Evolutionary conservation across 2,329 filamentous ascomycete genomes (phyloP).

Genomic region (Sphaerulina vaccinii): DNA sequence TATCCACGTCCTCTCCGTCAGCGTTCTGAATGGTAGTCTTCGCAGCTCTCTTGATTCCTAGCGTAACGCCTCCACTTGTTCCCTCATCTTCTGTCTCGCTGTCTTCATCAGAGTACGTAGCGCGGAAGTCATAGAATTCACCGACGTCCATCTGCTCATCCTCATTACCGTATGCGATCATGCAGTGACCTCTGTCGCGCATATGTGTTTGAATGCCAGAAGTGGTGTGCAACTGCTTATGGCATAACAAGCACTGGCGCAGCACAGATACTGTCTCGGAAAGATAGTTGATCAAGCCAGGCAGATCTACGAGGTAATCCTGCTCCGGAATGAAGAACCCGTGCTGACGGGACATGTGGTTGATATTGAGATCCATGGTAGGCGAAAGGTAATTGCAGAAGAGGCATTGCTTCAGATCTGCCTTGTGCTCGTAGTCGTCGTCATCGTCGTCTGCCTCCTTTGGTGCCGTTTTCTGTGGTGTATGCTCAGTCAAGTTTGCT

Average conservation of each 20-base stretch:
- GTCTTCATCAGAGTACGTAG: slow-evolving; percentile 82
- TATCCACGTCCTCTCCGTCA: slow-evolving; percentile 56
- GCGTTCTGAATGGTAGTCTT: slow-evolving; percentile 47
- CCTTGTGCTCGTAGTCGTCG: slow-evolving; percentile 39
- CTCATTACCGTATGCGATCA: slow-evolving; percentile 86
- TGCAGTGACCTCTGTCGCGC: slow-evolving; percentile 95
- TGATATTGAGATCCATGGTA: slow-evolving; percentile 69
- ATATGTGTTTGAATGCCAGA: slow-evolving; percentile 92
- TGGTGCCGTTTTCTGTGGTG: slow-evolving; percentile 15
- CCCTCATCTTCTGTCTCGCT: slow-evolving; percentile 58
- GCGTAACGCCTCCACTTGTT: slow-evolving; percentile 61
- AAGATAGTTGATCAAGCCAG: slow-evolving; percentile 76
- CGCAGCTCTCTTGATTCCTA: slow-evolving; percentile 60
- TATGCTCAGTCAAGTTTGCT: slow-evolving; percentile 50
- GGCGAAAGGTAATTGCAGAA: slow-evolving; percentile 90
- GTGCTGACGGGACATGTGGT: slow-evolving; percentile 89
- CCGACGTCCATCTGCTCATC: slow-evolving; percentile 91
- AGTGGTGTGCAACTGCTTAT: slow-evolving; percentile 74
- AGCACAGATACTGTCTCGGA: slow-evolving; percentile 76
- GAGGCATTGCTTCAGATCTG: slow-evolving; percentile 61
- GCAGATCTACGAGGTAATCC: slow-evolving; percentile 75
- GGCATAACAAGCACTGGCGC: slow-evolving; percentile 84
- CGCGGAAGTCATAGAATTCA: slow-evolving; percentile 94
- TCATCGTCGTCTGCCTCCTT: slow-evolving; percentile 31
- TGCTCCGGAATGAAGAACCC: slow-evolving; percentile 95